These are phyloP conservation scores for Sugiyamaella americana DNA, from an alignment of 805 yeast species.

Conservation along the genomic window DNA sequence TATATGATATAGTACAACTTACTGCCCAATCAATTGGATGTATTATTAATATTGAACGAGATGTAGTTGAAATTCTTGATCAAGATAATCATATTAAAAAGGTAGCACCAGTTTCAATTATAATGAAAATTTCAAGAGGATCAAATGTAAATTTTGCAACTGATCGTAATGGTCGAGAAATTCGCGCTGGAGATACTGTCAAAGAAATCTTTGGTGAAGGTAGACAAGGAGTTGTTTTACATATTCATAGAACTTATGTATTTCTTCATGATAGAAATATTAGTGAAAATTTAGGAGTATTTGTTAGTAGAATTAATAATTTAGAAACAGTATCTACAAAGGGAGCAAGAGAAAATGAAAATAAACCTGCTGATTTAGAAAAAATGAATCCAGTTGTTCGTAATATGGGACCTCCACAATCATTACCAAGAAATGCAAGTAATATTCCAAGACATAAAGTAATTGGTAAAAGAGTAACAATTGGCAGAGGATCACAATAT, in stretches of 20 bases:
- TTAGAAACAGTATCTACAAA: conserved; percentile 82
- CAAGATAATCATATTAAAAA: conserved; percentile 72
- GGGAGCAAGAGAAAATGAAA: conserved; percentile 51
- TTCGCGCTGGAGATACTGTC: conserved; percentile 89
- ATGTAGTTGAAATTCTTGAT: conserved; percentile 69
- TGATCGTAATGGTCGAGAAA: conserved; percentile 76
- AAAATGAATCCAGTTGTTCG: conserved; percentile 78
- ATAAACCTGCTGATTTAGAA: conserved; percentile 40
- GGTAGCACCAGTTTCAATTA: conserved; percentile 75
- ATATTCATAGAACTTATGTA: conserved; percentile 71
- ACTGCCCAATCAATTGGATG: conserved; percentile 85
- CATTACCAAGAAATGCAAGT: neutral
- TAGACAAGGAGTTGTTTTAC: conserved; percentile 82
- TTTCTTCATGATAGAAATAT: conserved; percentile 77
- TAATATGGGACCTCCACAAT: conserved; percentile 46
- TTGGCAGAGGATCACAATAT: conserved; percentile 82
- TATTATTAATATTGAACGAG: conserved; percentile 84
- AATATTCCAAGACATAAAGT: conserved; percentile 61
- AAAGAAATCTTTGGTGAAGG: conserved; percentile 77
- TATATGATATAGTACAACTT: conserved; percentile 84
- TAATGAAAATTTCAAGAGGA: conserved; percentile 58
- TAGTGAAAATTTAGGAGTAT: conserved; percentile 84
- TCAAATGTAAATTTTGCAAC: conserved; percentile 50
- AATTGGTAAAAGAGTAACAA: conserved; percentile 75
- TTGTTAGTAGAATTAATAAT: conserved; percentile 68